Percentiles rank a stretch among this genome's conserved stretches.
Evolutionary conservation across 1,284 basidiomycete species (phyloP).

Genomic region (Malassezia psittaci): DNA sequence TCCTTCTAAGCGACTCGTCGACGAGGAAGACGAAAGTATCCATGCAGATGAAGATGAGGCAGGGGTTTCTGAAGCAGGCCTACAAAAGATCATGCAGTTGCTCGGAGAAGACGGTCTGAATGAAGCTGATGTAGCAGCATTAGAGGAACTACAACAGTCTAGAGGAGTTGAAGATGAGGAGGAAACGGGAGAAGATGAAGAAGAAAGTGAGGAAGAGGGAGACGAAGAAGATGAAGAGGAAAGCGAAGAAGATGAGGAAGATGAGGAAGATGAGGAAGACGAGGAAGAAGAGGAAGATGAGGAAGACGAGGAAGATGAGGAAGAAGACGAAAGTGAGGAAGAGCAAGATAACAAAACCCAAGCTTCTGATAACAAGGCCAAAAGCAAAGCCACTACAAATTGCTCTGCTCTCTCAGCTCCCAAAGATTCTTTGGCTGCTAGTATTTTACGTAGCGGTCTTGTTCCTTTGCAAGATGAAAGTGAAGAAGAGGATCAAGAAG

Average conservation of each 20-base stretch:
- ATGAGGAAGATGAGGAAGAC: slow-evolving; percentile 10
- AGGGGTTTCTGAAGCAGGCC: slow-evolving; percentile 32
- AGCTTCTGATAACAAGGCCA: slow-evolving; percentile 28
- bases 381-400: slow-evolving; percentile 6
- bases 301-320: slow-evolving; percentile 23
- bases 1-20: slow-evolving; percentile 12
- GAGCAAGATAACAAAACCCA: slow-evolving; percentile 22
- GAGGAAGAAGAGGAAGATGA: slow-evolving; percentile 29
- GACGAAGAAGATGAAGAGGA: slow-evolving; percentile 23
- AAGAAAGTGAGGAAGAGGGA: slow-evolving; percentile 16
- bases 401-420: slow-evolving; percentile 19
- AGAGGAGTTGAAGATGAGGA: slow-evolving; percentile 23
- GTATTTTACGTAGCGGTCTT: slow-evolving; percentile 38
- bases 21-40: slow-evolving; percentile 21
- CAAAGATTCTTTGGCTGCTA: slow-evolving; percentile 39
- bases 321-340: slow-evolving; percentile 23
- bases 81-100: slow-evolving; percentile 38
- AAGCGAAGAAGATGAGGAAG: slow-evolving; percentile 18
- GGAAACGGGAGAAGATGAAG: slow-evolving; percentile 17
- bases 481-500: slow-evolving; percentile 25
- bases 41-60: slow-evolving; percentile 38
- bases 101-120: slow-evolving; percentile 39
- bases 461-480: slow-evolving; percentile 25
- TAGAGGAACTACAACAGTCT: slow-evolving; percentile 22
- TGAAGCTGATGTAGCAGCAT: slow-evolving; percentile 33